Evolutionary conservation across 2,329 filamentous ascomycete species (phyloP), one percentile per base, ranked within the genome.

Genomic region (Phialophora chinensis): DNA sequence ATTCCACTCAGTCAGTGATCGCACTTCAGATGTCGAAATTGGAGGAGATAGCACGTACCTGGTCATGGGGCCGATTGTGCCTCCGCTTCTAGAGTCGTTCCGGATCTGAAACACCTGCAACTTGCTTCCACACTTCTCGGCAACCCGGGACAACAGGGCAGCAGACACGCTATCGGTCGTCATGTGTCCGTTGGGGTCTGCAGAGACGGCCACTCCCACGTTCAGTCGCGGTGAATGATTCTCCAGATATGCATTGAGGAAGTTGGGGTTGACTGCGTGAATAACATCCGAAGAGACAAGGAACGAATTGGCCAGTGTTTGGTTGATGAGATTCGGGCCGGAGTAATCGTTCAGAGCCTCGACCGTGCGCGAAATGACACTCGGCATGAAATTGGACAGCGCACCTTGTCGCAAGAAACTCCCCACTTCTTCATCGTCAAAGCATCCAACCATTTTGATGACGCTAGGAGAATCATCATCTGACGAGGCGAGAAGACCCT

Each of bases 351-450:
- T 81, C n/a, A 65, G 44, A 23, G 85, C 83, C 77, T 83, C 92
- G 62, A 92, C 86, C 63, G 93, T 88, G 68, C 94, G 91, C 80
- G 96, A 91, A 66, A 98, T 86, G 27, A 90, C 86, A 44, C 86
- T 85, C 49, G 92, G 90, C 65, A 98, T 85, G 82, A 97, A 96
- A 82, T 97, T 98, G 63, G 91, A 89, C 61, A 87, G 86, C 5
- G 95, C 95, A 67, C 95, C 95, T 80, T 98, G 94, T 63, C 94
- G 91, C 59, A 97, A 87, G 8, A 92, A 84, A 29, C 91, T 96
- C 67, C 95, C 95, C 68, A 99, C 96, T 79, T 99, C 95, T 79
- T 99, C 95, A 74, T 97, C 91, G 76, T 98, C 95, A 75, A 98
- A 98, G 73, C 97, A 89, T n/a, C 90, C 93, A 42, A 95, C 91